Conservation (phyloP, 495 filamentous ascomycete species). For the Penicilliopsis zonata region DNA sequence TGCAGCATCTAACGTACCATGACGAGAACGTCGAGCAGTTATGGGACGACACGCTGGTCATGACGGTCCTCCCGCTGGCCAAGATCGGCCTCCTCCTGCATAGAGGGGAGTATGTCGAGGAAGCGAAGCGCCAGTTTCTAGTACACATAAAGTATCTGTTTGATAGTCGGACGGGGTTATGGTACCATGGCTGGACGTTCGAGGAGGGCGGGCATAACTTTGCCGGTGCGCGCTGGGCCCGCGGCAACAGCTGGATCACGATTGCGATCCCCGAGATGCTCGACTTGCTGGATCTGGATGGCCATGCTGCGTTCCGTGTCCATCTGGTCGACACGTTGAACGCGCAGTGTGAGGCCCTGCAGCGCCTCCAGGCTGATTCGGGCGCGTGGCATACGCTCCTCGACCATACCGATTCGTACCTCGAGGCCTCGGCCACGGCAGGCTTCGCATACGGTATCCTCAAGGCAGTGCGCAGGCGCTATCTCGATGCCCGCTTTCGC, state of each 20-base stretch:
- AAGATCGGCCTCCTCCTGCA: conserved; percentile 59
- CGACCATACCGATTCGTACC: conserved; percentile 49
- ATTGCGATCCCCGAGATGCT: conserved; percentile 65
- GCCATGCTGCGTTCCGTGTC: conserved; percentile 43
- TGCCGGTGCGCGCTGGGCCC: conserved; percentile 55
- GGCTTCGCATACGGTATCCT: conserved; percentile 69
- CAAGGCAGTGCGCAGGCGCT: conserved; percentile 55
- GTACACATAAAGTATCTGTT: conserved; percentile 62
- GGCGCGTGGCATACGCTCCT: conserved; percentile 62
- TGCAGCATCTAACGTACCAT: conserved; percentile 62
- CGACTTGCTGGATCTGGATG: conserved; percentile 46
- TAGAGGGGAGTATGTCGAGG: conserved; percentile 53
- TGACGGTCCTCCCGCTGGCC: conserved; percentile 66
- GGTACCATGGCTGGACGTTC: conserved; percentile 67
- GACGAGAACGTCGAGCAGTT: conserved; percentile 54
- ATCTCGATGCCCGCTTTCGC: conserved; percentile 42
- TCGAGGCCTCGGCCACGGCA: conserved; percentile 60
- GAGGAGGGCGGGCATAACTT: conserved; percentile 62
- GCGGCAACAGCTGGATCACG: conserved; percentile 58
- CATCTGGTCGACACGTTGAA: conserved; percentile 49
- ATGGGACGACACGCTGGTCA: conserved; percentile 76
- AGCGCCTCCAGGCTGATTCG: conserved; percentile 36
- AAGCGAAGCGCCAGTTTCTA: conserved; percentile 62
- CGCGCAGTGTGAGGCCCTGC: conserved; percentile 49
- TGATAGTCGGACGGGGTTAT: conserved; percentile 53